Base-by-base conservation (phyloP, 2,329 filamentous ascomycete species). In the Alternaria sp. region DNA sequence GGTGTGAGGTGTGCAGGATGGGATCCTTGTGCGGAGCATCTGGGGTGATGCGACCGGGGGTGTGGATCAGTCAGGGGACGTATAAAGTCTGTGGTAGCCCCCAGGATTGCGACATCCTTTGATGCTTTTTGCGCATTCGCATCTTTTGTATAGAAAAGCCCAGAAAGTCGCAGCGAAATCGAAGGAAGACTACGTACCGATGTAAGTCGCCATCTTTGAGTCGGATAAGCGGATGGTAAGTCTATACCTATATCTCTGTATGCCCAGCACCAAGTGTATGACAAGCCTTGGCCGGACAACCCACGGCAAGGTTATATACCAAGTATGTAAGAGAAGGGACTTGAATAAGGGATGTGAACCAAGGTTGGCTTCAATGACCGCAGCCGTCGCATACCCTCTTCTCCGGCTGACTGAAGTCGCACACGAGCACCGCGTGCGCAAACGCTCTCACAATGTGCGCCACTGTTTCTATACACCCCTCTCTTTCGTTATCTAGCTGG, bases 371-470 rank as follows among this genome's bases (percentile, higher is more conserved):
- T 55, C 21, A 21, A 52, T 30, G 17, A 26, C 25, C 44, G 57
- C 51, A 57, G 49, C 49, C 51, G 45, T 49, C 51, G 45, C 54
- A 55, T 26, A 19, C 17, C 55, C 53, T 60, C 59, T 65, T 62
- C 58, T 59, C 57, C 59, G 50, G 59, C 62, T 59, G 59, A 62
- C 55, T 23, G 19, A 50, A 36, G 55, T 62, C 11, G 59, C 62
- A 50, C 54, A 26, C 25, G 55, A 25, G 36, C 30, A 47, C 46
- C 62, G 59, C 59, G 46, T 65, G 36, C 15, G 46, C 59, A 49
- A 46, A 65, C 36, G 50, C 47, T 51, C 55, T 62, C 59, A 62
- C 32, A 43, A 54, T 30, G 53, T 65, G 62, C 59, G 59, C 56
- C 62, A 44, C 62, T 36, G 45, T 62, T 51, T 57, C 50, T 51